Percentiles rank a stretch among this genome's conserved stretches.
These are phyloP conservation scores for Gossypium aridum DNA, from an alignment of 441 rosid species.

Conservation along the genomic window DNA sequence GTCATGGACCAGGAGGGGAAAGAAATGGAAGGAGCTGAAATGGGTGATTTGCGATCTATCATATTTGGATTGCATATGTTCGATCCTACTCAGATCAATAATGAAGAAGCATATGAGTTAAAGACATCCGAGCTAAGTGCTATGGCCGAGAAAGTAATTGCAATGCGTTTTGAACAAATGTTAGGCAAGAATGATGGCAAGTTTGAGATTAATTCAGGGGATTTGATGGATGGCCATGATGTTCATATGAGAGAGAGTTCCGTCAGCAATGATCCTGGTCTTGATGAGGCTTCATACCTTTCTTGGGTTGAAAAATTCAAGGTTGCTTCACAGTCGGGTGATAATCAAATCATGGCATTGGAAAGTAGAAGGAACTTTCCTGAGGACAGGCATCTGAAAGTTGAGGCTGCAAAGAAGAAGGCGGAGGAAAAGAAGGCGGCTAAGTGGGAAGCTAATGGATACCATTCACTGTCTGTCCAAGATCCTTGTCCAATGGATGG, in stretches of 20 bases:
- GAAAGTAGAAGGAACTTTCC: constrained; percentile 38
- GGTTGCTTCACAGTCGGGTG: constrained; percentile 42
- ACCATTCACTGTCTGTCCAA: constrained; percentile 59
- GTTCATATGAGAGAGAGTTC: constrained; percentile 24
- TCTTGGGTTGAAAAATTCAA: constrained; percentile 82
- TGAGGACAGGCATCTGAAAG: constrained; percentile 41
- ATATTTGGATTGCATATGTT: constrained; percentile 68
- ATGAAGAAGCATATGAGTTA: constrained; percentile 38
- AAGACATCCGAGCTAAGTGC: constrained; percentile 47
- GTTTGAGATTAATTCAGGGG: constrained; percentile 43
- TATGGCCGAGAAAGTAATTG: constrained; percentile 61
- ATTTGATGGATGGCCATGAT: constrained; percentile 22
- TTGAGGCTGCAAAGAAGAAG: constrained; percentile 63
- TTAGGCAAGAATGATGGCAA: constrained; percentile 34
- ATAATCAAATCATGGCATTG: constrained; percentile 28
- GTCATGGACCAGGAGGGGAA: constrained; percentile 34
- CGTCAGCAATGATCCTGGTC: constrained; percentile 38
- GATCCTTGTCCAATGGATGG: constrained; percentile 43
- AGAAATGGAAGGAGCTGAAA: constrained; percentile 41
- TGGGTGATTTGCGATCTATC: constrained; percentile 54
- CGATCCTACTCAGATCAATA: constrained; percentile 42
- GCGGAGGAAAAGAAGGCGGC: constrained; percentile 66
- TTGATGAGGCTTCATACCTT: constrained; percentile 81
- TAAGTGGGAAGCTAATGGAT: constrained; percentile 76
- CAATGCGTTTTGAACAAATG: constrained; percentile 38